A percentile compares a stretch with the other conserved stretches of the same genome.
Evolutionary conservation across 768 basidiomycete species (phyloP).

Genomic region (Ephemerocybe angulata): DNA sequence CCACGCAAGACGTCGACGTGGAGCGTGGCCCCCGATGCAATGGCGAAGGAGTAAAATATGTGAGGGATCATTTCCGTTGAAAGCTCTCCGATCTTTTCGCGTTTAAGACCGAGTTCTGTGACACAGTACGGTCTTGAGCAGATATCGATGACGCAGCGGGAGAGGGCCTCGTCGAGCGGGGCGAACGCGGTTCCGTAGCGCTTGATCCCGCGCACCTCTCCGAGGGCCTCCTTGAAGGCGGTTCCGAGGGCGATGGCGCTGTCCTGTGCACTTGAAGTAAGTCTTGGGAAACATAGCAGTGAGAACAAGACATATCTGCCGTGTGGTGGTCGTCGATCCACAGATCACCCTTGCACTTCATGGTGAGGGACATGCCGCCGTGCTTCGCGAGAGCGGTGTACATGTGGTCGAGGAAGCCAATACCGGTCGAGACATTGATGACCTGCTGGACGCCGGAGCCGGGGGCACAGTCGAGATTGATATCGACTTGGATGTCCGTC

Average conservation of each 20-base stretch:
- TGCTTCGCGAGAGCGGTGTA: constrained; percentile 97
- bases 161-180: constrained; percentile 94
- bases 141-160: constrained; percentile 95
- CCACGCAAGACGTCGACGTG: constrained; percentile 94
- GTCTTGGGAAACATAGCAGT: constrained; percentile 13
- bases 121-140: constrained; percentile 97
- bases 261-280: constrained; percentile 57
- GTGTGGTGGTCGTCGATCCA: constrained; percentile 99
- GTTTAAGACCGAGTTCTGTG: constrained; percentile 79
- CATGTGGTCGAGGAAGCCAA: constrained; percentile 99
- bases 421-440: constrained; percentile 88
- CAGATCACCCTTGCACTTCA: constrained; percentile 93
- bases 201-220: constrained; percentile 90
- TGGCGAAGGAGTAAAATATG: constrained; percentile 96
- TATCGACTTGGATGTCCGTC: constrained; percentile 78
- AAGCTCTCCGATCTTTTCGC: constrained; percentile 92
- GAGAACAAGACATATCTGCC: constrained; percentile 70
- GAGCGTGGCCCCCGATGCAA: constrained; percentile 88
- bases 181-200: constrained; percentile 97
- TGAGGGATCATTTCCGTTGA: constrained; percentile 99
- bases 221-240: constrained; percentile 92
- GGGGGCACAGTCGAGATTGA: constrained; percentile 79
- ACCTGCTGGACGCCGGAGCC: constrained; percentile 58
- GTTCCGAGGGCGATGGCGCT: constrained; percentile 82
- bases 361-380: constrained; percentile 84